Evolutionary conservation across 2,329 filamentous ascomycete genomes (phyloP), one percentile per base, ranked within the genome.

Genomic region (Juglanconis oblonga): DNA sequence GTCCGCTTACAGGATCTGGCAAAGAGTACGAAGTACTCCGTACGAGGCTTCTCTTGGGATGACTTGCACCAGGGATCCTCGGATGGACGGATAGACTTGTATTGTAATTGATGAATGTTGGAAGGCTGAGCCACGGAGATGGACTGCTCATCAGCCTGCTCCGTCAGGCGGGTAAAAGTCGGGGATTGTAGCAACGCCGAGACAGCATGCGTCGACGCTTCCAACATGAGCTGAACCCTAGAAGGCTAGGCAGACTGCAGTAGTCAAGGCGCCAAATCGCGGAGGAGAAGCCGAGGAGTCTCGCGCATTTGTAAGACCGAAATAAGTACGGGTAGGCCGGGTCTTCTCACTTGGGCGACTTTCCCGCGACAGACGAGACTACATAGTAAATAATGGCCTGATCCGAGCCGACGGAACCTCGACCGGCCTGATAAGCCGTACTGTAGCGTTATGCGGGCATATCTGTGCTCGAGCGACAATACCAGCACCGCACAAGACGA

Each of bases 381-480:
- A 24, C 24, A 24, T 24, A 44, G 11, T 13, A 53, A 42, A 53
- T 45, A 32, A 24, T 29, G 40, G 32, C 35, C 51, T 38, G 51
- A 53, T 24, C 10, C 38, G 35, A n/a, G 38, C 51, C 51, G 51
- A 40, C 24, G 5, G 8, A 42, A 33, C 51, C 56, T 17, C 57
- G 38, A 54, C 57, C 53, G 57, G 59, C 51, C 47, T 33, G 35
- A 50, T 48, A 48, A 35, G 17, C 47, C 59, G 52, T 59, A 59
- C 24, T 24, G 24, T 24, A 24, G 59, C 53, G 61, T 50, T 40
- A 60, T 62, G 61, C 61, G 52, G 52, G 58, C 52, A 47, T 44
- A 48, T 62, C 57, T 50, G 57, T 56, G 60, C 60, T 56, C 52
- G 50, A 9, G 48, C 57, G 42, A 59, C 60, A 35, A 32, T 17